Conservation (phyloP, 208 protist genomes). For the Wallacemonas rigidus region DNA sequence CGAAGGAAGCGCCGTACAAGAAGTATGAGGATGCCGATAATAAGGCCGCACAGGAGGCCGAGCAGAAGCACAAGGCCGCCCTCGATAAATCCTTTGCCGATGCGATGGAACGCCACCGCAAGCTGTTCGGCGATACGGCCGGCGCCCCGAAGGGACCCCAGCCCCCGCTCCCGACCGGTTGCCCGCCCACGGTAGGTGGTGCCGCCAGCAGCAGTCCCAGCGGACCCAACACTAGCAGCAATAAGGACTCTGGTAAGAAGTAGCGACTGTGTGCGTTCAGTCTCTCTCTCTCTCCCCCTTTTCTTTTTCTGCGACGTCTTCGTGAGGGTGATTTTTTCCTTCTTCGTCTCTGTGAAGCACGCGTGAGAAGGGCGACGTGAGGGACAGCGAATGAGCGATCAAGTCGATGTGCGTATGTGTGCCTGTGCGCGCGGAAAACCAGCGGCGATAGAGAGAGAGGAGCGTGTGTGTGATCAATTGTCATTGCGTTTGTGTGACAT, state of each 20-base stretch:
- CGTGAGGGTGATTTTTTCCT: too few relatives aligned
- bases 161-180: conserved; percentile 57
- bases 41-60: conserved; percentile 33
- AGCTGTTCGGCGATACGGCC: conserved; percentile 59
- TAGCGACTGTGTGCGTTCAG: neutral
- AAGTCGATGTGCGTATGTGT: too few relatives aligned
- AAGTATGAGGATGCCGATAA: conserved; percentile 69
- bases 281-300: conserved; percentile 17
- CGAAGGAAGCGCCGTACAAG: conserved; percentile 79
- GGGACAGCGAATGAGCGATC: too few relatives aligned
- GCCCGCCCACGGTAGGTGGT: conserved; percentile 32
- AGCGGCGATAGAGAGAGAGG: too few relatives aligned
- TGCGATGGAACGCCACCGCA: conserved; percentile 62
- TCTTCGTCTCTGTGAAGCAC: too few relatives aligned
- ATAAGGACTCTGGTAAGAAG: conserved; percentile 2
- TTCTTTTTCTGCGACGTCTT: conserved; percentile 6
- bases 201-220: neutral
- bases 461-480: too few relatives aligned
- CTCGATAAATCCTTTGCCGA: conserved; percentile 65
- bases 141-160: conserved; percentile 41
- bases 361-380: too few relatives aligned
- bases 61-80: conserved; percentile 33
- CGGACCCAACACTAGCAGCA: conserved; percentile 5
- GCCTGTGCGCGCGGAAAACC: too few relatives aligned
- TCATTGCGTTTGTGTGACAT: neutral